Evolutionary conservation across 768 basidiomycete species (phyloP).

Genomic region (Pleurotus eryngii): DNA sequence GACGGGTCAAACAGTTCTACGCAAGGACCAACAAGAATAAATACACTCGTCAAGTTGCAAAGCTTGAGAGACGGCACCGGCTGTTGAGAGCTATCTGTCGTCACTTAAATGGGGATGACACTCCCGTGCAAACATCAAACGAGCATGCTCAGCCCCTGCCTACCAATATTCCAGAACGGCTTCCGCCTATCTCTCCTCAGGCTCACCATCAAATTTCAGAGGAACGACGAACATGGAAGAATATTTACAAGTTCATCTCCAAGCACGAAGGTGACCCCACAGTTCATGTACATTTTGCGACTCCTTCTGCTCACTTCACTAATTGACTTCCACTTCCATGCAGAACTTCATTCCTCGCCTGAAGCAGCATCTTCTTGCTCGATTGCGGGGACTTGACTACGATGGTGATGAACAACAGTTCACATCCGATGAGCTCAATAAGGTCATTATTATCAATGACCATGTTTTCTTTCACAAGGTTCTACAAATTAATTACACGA

Average conservation of each 20-base stretch:
- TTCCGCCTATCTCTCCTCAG: conserved; percentile 1
- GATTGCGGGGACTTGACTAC: conserved; percentile 14
- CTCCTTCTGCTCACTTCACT: not conserved
- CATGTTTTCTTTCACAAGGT: conserved; percentile 17
- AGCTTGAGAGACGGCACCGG: conserved; percentile 11
- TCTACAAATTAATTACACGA: conserved; percentile 24
- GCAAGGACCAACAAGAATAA: conserved; percentile 28
- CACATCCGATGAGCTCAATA: conserved; percentile 11
- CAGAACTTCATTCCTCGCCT: conserved; percentile 25
- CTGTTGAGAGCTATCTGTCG: conserved; percentile 5
- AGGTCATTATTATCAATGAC: conserved; percentile 15
- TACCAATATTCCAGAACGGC: not conserved
- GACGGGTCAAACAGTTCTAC: conserved; percentile 31
- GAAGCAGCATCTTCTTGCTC: conserved; percentile 24
- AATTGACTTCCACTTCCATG: not conserved
- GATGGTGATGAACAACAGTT: conserved; percentile 16
- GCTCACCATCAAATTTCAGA: conserved; percentile 18
- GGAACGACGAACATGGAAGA: conserved; percentile 2
- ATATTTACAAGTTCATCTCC: conserved; percentile 11
- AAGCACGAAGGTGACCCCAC: conserved; percentile 15
- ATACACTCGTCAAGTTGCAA: conserved; percentile 21
- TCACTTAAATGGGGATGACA: not conserved
- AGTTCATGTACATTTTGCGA: conserved; percentile 8
- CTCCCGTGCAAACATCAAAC: conserved; percentile 21
- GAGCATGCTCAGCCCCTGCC: not conserved